Conservation (phyloP, 441 rosid species). For the Rhodomyrtus psidioides region DNA sequence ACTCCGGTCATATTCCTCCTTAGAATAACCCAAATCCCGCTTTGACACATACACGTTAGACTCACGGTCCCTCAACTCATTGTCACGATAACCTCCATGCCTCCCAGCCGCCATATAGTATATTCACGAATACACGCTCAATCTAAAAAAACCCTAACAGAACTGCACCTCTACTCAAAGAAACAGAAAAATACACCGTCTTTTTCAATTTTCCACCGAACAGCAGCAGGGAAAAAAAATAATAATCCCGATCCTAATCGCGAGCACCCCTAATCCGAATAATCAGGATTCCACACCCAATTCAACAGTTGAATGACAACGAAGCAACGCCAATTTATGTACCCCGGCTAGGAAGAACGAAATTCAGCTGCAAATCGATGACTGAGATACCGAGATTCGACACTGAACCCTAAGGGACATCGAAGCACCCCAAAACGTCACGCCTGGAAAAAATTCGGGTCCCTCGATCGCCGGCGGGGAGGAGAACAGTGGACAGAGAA, state of each 20-base stretch:
- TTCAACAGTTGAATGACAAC: neutral
- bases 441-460: neutral
- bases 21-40: conserved; percentile 35
- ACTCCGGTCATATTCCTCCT: conserved; percentile 29
- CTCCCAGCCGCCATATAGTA: conserved; percentile 80
- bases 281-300: neutral
- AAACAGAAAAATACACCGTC: neutral
- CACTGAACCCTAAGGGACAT: conserved; percentile 11
- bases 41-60: conserved; percentile 43
- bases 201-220: neutral
- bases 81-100: conserved; percentile 62
- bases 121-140: neutral
- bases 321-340: neutral
- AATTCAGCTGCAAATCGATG: neutral
- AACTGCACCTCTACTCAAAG: neutral
- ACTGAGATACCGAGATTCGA: neutral
- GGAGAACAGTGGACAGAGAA: neutral
- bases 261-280: neutral
- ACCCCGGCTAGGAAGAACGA: neutral
- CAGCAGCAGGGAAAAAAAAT: neutral
- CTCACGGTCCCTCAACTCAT: conserved; percentile 56
- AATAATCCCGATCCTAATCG: neutral
- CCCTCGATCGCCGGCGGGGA: neutral
- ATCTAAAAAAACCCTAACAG: conserved; percentile 15
- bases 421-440: neutral